phyloP scores from a whole-genome alignment of 495 filamentous ascomycete genomes.

The Jackrogersella minutella region DNA sequence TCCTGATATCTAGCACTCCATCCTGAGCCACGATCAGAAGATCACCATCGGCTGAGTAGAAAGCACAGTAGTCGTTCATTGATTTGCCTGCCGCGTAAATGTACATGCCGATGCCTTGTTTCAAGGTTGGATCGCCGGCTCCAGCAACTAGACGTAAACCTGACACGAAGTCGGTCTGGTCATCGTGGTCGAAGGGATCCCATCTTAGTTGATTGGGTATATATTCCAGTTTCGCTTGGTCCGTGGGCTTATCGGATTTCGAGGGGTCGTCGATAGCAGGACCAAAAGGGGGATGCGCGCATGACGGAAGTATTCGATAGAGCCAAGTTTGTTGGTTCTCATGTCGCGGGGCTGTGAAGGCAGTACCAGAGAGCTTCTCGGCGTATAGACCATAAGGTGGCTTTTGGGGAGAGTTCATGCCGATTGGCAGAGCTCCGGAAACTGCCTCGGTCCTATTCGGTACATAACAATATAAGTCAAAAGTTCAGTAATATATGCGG shows the following conservation, averaged over 20 bases:
- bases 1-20: slow-evolving; percentile 84
- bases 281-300: slow-evolving; percentile 79
- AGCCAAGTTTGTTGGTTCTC: slow-evolving; percentile 95
- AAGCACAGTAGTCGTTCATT: slow-evolving; percentile 77
- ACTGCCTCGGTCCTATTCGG: slow-evolving; percentile 55
- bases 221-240: slow-evolving; percentile 62
- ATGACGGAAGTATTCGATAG: slow-evolving; percentile 88
- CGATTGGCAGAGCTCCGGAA: slow-evolving; percentile 60
- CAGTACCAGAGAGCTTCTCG: slow-evolving; percentile 93
- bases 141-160: slow-evolving; percentile 80
- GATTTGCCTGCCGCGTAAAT: slow-evolving; percentile 82
- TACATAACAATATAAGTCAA: neutral
- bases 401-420: slow-evolving; percentile 88
- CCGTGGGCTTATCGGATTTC: slow-evolving; percentile 26
- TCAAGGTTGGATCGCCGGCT: slow-evolving; percentile 82
- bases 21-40: slow-evolving; percentile 86
- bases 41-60: slow-evolving; percentile 92
- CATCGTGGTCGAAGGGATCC: slow-evolving; percentile 84
- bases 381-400: slow-evolving; percentile 84
- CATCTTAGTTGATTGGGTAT: slow-evolving; percentile 91
- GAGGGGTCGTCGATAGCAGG: slow-evolving; percentile 46
- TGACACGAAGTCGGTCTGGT: slow-evolving; percentile 77
- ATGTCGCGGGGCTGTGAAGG: slow-evolving; percentile 88
- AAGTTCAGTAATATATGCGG: neutral
- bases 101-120: slow-evolving; percentile 81